phyloP scores from a whole-genome alignment of 2,329 filamentous ascomycete genomes.

The Juglanconis juglandina region DNA sequence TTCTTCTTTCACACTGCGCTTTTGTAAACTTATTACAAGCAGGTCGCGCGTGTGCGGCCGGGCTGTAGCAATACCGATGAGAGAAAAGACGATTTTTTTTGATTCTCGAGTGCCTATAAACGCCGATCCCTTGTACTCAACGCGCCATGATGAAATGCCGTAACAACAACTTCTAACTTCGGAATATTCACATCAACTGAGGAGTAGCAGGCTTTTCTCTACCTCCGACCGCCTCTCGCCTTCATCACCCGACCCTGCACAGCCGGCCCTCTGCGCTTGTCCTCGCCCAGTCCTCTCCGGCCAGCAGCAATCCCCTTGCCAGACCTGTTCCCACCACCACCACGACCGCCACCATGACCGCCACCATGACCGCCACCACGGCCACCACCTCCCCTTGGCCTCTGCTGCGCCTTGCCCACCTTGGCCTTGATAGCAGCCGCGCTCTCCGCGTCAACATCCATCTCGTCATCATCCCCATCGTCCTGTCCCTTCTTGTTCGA shows the following conservation, averaged over 20 bases:
- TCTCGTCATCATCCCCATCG: conserved; percentile 43
- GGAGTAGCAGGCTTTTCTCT: neutral
- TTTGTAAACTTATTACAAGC: conserved; percentile 1
- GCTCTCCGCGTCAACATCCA: conserved; percentile 53
- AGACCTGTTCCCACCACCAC: conserved; percentile 30
- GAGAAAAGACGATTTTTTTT: conserved; percentile 8
- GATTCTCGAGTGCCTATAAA: conserved; percentile 2
- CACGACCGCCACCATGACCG: no score
- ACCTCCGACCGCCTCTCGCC: conserved; percentile 19
- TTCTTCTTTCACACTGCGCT: neutral
- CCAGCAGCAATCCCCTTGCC: conserved; percentile 25
- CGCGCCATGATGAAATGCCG: neutral
- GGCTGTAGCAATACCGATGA: conserved; percentile 10
- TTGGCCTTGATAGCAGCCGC: conserved; percentile 49
- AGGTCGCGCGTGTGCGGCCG: conserved; percentile 6
- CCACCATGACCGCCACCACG: conserved; percentile 33
- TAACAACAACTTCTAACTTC: neutral
- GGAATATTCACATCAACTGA: neutral
- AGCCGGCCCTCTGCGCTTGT: conserved; percentile 24
- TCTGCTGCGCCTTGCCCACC: conserved; percentile 35
- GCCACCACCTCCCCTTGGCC: conserved; percentile 26
- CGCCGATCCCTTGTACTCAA: conserved; percentile 6
- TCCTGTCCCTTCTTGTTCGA: conserved; percentile 56
- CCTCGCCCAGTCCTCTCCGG: conserved; percentile 31
- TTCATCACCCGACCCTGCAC: conserved; percentile 27